Conservation (phyloP, 1,284 basidiomycete genomes). For the Lentinus polychrous region DNA sequence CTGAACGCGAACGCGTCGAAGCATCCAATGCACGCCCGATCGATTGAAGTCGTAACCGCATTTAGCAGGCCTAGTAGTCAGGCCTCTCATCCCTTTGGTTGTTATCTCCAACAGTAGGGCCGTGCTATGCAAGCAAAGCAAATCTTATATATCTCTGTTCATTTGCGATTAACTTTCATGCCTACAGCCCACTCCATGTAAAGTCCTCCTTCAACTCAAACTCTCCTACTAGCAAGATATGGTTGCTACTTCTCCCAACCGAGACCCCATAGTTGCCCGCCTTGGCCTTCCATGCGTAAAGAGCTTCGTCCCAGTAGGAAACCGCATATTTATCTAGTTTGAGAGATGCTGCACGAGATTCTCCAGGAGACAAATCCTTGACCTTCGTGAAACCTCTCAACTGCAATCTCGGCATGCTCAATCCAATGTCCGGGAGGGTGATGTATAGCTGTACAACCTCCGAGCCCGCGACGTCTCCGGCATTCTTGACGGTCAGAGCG, state of each 20-base stretch:
- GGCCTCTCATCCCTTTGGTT: too few species aligned
- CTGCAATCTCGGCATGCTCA: slow-evolving; percentile 49
- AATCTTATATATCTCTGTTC: not conserved
- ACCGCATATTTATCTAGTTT: slow-evolving; percentile 53
- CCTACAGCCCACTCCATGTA: slow-evolving; percentile 41
- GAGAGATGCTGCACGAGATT: slow-evolving; percentile 33
- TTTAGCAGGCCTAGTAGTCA: too few species aligned
- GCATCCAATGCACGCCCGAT: too few species aligned
- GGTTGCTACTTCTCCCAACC: slow-evolving; percentile 42
- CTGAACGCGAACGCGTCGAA: too few species aligned
- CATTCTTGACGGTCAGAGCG: slow-evolving; percentile 48
- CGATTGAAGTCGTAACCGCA: too few species aligned
- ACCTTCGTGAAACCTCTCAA: slow-evolving; percentile 58
- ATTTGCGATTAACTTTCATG: not conserved
- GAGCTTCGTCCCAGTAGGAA: slow-evolving; percentile 46
- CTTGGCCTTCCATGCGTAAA: slow-evolving; percentile 35
- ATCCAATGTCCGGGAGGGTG: slow-evolving; percentile 43
- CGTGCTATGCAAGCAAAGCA: too few species aligned
- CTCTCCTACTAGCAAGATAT: slow-evolving; percentile 31
- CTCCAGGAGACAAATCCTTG: slow-evolving; percentile 38
- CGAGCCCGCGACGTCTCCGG: slow-evolving; percentile 47
- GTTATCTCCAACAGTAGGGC: too few species aligned
- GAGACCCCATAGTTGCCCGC: slow-evolving; percentile 39
- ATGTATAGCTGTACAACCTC: slow-evolving; percentile 69
- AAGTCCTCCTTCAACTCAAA: slow-evolving; percentile 34